Percentiles rank a stretch among this genome's conserved stretches.
Conservation (phyloP, 75 land plant genomes). For the Isoetes taiwanensis region DNA sequence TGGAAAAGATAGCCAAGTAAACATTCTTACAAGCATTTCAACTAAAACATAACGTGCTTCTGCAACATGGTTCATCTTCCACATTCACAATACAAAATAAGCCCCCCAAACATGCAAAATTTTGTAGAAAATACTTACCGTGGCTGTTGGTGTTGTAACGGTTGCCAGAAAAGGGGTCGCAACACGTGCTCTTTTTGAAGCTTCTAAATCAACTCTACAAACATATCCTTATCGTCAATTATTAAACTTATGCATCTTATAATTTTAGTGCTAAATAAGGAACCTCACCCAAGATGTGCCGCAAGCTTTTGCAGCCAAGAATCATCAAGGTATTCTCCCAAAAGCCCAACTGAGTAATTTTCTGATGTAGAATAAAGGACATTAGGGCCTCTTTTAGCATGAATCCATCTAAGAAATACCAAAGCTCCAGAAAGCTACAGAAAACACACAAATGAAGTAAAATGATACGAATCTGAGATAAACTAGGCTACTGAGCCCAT, state of each 20-base stretch:
- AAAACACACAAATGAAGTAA: too few species aligned
- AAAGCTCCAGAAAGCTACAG: too few species aligned
- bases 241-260: too few species aligned
- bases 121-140: background rate
- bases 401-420: too few species aligned
- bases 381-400: background rate
- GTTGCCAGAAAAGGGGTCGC: background rate
- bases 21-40: background rate
- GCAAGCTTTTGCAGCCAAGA: constrained; percentile 7
- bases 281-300: constrained; percentile 2
- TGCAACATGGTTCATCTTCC: background rate
- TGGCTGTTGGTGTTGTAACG: background rate
- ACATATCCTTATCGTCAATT: background rate
- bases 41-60: background rate
- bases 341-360: constrained; percentile 6
- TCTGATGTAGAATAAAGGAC: background rate
- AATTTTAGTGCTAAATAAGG: background rate
- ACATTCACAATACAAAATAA: background rate
- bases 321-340: constrained; percentile 7
- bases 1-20: background rate
- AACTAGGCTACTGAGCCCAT: too few species aligned
- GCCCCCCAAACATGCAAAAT: background rate
- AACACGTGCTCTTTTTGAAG: background rate
- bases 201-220: constrained; percentile 1
- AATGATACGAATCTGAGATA: too few species aligned